A percentile compares a stretch with the other conserved stretches of the same genome.
Conservation (phyloP, 306 rosid genomes). For the Vigna trinervia region DNA sequence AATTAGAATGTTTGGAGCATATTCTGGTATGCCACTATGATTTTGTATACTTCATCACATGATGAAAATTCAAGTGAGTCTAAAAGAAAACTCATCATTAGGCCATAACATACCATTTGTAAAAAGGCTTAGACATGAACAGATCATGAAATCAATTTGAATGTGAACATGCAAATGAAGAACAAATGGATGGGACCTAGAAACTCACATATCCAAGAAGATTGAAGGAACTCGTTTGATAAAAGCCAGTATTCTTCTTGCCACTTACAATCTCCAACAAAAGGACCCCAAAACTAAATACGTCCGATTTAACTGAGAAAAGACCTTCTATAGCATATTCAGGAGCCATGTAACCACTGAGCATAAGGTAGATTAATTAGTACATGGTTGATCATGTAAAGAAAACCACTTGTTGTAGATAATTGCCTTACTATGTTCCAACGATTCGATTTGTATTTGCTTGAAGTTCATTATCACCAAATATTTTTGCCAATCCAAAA, state of each 20-base stretch:
- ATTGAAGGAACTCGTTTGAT: conserved; percentile 37
- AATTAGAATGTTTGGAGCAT: neutral
- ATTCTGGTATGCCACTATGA: neutral
- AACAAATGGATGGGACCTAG: neutral
- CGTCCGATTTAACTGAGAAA: conserved; percentile 45
- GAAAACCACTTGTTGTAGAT: no score
- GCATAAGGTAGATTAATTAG: neutral
- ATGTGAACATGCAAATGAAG: neutral
- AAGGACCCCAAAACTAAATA: conserved; percentile 51
- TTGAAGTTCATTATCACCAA: conserved; percentile 38
- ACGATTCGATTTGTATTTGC: conserved; percentile 49
- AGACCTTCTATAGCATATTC: conserved; percentile 48
- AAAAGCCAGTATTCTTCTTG: conserved; percentile 49
- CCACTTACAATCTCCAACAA: conserved; percentile 50
- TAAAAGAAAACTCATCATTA: no score
- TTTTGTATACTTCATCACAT: neutral
- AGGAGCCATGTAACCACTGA: conserved; percentile 42
- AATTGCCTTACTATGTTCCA: conserved; percentile 52
- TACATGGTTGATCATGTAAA: neutral
- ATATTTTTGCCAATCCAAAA: conserved; percentile 50
- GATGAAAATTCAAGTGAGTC: no score
- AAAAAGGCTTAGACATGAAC: neutral
- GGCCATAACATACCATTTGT: neutral
- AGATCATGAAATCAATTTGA: neutral
- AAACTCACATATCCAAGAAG: conserved; percentile 54